Evolutionary conservation across 2,329 filamentous ascomycete species (phyloP), one percentile per base, ranked within the genome.

Genomic region (Tothia fuscella): DNA sequence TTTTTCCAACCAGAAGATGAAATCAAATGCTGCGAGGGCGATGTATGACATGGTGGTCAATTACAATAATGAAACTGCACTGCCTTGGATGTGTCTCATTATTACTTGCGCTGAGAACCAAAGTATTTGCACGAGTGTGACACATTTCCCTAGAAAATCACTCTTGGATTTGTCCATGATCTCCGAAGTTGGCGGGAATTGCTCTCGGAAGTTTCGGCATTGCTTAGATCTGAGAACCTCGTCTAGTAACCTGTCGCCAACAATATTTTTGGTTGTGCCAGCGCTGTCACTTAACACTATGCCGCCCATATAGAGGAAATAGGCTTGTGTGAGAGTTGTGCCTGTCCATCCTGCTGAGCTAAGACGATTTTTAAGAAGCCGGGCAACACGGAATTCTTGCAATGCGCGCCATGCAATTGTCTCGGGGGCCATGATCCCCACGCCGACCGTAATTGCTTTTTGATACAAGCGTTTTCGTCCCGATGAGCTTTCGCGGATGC

Each of bases 131-230:
- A 38, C 6, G 6, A 24, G 20, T 20, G 34, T 38, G 7, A 38
- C 6, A 9, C 10, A 6, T 20, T 17, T 9, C 9, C 10, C 6
- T 6, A 38, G 6, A 13, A 9, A 10, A 25, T 38, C 34, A 9
- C 10, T 20, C 24, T 38, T 38, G 34, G 10, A 10, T 20, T 38
- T 38, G 34, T 38, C 34, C 9, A 6, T 6, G 12, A 38, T 38
- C 10, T 9, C 20, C 16, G 10, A 9, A 6, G 16, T 38, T 6
- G 9, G 14, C 9, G 24, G 7, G 9, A 21, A 10, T 9, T 9
- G 12, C 7, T 10, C 6, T 6, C 17, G 10, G 7, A 38, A 6
- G 24, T 6, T 7, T 13, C 34, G 10, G 19, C 16, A 6, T 17
- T 38, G 7, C 26, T 29, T n/a, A 17, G 19, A 12, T 16, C 6